phyloP scores from a whole-genome alignment of 768 basidiomycete species.

The Leccinum pellstonianum region DNA sequence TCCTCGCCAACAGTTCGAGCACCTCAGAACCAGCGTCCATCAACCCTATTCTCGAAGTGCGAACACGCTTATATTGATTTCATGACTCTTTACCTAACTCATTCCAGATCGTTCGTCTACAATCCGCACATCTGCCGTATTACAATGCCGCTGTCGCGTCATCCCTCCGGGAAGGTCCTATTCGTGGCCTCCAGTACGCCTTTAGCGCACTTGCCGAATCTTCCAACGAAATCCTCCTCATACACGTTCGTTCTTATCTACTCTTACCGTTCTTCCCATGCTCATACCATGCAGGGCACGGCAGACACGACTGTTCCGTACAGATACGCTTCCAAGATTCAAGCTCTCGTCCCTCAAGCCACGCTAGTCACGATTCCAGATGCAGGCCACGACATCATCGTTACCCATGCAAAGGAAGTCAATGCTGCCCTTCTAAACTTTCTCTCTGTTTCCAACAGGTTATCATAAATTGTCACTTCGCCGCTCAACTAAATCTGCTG shows the following conservation, averaged over 20 bases:
- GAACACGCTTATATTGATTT: background rate
- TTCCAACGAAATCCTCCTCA: conserved; percentile 52
- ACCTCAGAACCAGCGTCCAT: conserved; percentile 17
- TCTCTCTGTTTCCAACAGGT: conserved; percentile 13
- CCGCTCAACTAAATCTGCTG: too few species aligned
- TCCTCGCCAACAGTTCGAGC: conserved; percentile 40
- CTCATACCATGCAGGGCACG: conserved; percentile 28
- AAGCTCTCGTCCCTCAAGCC: conserved; percentile 29
- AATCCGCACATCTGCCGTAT: conserved; percentile 72
- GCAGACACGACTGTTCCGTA: conserved; percentile 35
- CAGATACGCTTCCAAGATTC: conserved; percentile 32
- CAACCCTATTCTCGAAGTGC: conserved; percentile 46
- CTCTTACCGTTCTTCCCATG: background rate
- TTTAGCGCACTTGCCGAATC: conserved; percentile 52
- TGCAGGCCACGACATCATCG: conserved; percentile 33
- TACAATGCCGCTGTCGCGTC: conserved; percentile 79
- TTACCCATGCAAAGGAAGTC: conserved; percentile 34
- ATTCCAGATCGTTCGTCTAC: conserved; percentile 65
- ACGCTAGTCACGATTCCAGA: conserved; percentile 29
- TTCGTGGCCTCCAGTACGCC: conserved; percentile 56
- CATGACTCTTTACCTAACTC: background rate
- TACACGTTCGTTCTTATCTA: conserved; percentile 49
- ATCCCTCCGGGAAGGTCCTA: conserved; percentile 68
- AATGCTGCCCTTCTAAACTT: conserved; percentile 29
- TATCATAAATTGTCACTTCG: background rate